Evolutionary conservation across 2,329 filamentous ascomycete genomes (phyloP).

Genomic region (Calonectria hongkongensis): DNA sequence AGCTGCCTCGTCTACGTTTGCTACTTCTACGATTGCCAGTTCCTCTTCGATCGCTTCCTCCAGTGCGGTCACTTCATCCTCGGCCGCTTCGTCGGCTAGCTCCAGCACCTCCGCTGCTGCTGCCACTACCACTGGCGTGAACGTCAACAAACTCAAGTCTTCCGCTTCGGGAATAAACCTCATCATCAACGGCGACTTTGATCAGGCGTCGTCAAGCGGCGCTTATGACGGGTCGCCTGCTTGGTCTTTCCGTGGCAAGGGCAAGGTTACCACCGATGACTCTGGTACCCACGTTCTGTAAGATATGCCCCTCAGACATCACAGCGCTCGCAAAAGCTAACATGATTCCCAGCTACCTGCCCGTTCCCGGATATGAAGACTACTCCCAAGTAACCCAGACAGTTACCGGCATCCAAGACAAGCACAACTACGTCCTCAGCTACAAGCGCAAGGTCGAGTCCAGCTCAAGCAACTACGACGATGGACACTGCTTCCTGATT

Average conservation of each 20-base stretch:
- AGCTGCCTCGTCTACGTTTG: not conserved
- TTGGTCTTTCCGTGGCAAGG: conserved; percentile 16
- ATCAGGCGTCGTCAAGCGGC: not conserved
- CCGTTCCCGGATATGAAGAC: conserved; percentile 1
- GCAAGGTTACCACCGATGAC: not conserved
- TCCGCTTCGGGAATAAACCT: not conserved
- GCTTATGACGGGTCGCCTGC: conserved; percentile 10
- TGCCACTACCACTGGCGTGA: not conserved
- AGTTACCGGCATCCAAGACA: conserved; percentile 16
- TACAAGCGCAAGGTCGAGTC: not conserved
- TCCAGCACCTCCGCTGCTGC: not conserved
- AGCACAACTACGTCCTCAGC: conserved; percentile 16
- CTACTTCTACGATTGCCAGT: not conserved
- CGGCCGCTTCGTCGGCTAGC: not conserved
- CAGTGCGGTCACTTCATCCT: not conserved
- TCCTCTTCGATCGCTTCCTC: not conserved
- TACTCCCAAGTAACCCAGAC: conserved; percentile 17
- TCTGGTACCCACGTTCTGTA: conserved; percentile 11
- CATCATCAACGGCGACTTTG: conserved; percentile 11
- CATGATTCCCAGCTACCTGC: not conserved
- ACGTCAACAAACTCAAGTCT: not conserved
- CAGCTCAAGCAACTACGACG: not conserved
- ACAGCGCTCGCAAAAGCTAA: not conserved
- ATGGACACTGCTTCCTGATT: conserved; percentile 17
- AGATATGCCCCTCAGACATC: not conserved